Conservation (phyloP, 345 rosid genomes). For the Populus euphratica region DNA sequence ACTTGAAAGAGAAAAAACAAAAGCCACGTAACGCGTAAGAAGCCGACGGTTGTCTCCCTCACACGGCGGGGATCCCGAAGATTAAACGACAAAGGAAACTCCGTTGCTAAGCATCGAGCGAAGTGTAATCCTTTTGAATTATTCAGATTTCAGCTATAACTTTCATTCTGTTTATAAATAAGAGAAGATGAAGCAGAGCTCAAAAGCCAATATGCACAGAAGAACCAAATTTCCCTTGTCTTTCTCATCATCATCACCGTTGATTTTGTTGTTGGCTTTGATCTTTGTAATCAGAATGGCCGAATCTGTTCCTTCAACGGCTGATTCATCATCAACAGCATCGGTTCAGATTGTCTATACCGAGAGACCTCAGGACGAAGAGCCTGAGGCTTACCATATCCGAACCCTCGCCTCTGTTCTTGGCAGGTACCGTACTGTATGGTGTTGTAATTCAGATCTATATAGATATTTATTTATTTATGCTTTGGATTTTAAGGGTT, state of each 20-base stretch:
- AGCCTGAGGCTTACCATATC: conserved; percentile 61
- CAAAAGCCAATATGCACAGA: neutral
- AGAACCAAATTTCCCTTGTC: neutral
- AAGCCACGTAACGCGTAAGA: neutral
- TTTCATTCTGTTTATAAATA: neutral
- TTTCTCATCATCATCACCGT: neutral
- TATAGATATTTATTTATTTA: neutral
- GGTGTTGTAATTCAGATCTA: neutral
- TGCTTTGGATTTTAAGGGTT: neutral
- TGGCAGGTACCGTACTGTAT: conserved; percentile 45
- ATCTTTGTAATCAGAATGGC: conserved; percentile 8
- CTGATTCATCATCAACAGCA: conserved; percentile 32
- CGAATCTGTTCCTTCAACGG: conserved; percentile 30
- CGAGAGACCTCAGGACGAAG: conserved; percentile 57
- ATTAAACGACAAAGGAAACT: neutral
- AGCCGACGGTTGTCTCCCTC: neutral
- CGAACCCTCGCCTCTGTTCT: conserved; percentile 71
- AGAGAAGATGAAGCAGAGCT: neutral
- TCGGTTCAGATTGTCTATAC: conserved; percentile 82
- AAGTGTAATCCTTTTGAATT: no score
- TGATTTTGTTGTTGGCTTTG: neutral
- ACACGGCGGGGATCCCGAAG: neutral
- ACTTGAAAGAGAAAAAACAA: no score
- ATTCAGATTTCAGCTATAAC: no score
- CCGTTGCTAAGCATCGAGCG: neutral